phyloP scores from a whole-genome alignment of 1,139 yeast species.

The Taiozyma sp. region DNA sequence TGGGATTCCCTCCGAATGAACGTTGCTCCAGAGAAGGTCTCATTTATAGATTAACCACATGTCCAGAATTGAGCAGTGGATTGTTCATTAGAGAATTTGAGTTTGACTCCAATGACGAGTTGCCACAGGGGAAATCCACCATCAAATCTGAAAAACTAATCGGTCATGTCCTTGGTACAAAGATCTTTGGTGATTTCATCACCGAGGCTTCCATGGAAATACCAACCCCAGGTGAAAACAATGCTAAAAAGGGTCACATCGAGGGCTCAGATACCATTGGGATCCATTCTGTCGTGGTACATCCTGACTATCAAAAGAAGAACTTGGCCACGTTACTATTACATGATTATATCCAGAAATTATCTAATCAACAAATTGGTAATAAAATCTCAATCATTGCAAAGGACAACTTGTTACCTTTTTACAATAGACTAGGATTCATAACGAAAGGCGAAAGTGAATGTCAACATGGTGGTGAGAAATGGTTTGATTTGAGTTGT shows the following conservation, averaged over 20 bases:
- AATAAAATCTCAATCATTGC: constrained; percentile 71
- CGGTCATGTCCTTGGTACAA: constrained; percentile 84
- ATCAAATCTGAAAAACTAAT: constrained; percentile 61
- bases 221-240: constrained; percentile 34
- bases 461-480: constrained; percentile 52
- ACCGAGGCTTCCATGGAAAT: constrained; percentile 65
- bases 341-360: constrained; percentile 86
- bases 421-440: constrained; percentile 80
- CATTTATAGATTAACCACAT: constrained; percentile 62
- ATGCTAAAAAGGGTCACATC: constrained; percentile 51
- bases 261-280: constrained; percentile 75
- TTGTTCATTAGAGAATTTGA: constrained; percentile 69
- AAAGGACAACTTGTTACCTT: constrained; percentile 62
- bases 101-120: constrained; percentile 28
- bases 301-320: constrained; percentile 74
- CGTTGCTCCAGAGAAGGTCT: constrained; percentile 62
- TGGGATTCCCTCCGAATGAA: constrained; percentile 64
- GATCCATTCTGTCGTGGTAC: constrained; percentile 75
- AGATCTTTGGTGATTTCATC: constrained; percentile 47
- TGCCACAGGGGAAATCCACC: constrained; percentile 44
- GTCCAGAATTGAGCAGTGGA: constrained; percentile 92
- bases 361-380: constrained; percentile 84
- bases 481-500: constrained; percentile 64
- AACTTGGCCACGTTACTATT: constrained; percentile 77
- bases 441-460: constrained; percentile 54